Evolutionary conservation across 257 asterid species (phyloP), one percentile per base, ranked within the genome.

Genomic region (Linderniella brevidens): DNA sequence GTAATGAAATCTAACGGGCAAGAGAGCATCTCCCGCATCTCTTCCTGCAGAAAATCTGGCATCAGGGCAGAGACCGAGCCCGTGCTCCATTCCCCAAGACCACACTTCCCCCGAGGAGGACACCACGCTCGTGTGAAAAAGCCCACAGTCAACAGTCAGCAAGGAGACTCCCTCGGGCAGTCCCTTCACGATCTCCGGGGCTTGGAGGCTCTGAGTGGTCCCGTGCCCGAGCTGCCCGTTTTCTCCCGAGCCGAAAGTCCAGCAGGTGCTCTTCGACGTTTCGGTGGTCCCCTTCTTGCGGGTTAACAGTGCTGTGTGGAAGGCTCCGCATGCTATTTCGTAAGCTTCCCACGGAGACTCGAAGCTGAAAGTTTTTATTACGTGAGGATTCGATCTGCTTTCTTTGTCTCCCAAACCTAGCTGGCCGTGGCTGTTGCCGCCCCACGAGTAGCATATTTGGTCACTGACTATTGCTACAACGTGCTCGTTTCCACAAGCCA

Each of bases 81-180:
- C 97, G 61, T 73, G 79, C 70, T 79, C 92, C 97, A 87, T 87
- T 46, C 97, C 97, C 95, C 97, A 87, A 29, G 92, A 82, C 95
- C 94, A 86, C 19, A 82, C 79, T 36, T 82, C 85, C 17, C 94
- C 95, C 19, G 68, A 73, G 38, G 97, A 82, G 0, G 95, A 75
- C 49, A 74, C 87, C 13, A 73, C 72, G 19, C 95, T 79, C 17
- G 95, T 79, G 68, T 82, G 93, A 56, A 82, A 87, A 41, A 87
- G 72, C 19, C 97, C 97, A 45, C 97, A 87, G 58, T 68, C 86
- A 41, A 87, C 64, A 4, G 97, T 82, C 46, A 68, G 64, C 11
- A 83, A 68, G 67, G 69, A 73, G 0, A 65, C 50, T 42, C 63
- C 64, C 48, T 61, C 38, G 0, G 92, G 95, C 71, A 87, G 50